Evolutionary conservation across 208 protist genomes (phyloP).

Genomic region (Borovskyia barvae): DNA sequence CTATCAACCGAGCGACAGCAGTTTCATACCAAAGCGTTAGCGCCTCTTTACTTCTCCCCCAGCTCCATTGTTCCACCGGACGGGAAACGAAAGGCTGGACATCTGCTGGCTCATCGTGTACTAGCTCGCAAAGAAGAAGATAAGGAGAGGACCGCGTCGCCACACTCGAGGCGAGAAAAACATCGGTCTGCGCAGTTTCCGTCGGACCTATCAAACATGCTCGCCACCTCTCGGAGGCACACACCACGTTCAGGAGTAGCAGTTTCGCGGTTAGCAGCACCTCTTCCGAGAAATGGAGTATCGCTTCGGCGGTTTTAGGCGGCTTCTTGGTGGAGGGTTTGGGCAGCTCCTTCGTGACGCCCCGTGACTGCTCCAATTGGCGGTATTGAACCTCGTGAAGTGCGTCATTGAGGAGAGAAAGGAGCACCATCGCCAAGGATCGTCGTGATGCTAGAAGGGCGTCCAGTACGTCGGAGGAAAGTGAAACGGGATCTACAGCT

Average conservation of each 20-base stretch:
- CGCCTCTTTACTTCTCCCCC: slow-evolving; percentile 24
- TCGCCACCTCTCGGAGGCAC: slow-evolving; percentile 34
- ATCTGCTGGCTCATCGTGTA: not conserved
- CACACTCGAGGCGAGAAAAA: not conserved
- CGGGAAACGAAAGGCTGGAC: slow-evolving; percentile 2
- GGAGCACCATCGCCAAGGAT: slow-evolving; percentile 34
- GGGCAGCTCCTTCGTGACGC: not conserved
- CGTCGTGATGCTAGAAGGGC: slow-evolving; percentile 12
- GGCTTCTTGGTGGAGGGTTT: not conserved
- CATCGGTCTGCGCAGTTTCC: too few species aligned
- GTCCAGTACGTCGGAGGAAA: not conserved
- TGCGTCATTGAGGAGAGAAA: slow-evolving; percentile 57
- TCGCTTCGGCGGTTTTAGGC: not conserved
- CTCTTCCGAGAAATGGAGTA: slow-evolving; percentile 8
- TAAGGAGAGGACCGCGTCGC: not conserved
- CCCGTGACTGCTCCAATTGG: slow-evolving; percentile 24
- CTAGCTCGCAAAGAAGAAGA: slow-evolving; percentile 6
- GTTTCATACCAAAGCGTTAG: slow-evolving; percentile 49
- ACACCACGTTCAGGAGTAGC: slow-evolving; percentile 44
- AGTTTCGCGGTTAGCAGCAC: slow-evolving; percentile 47
- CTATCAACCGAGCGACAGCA: slow-evolving; percentile 19
- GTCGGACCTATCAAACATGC: not conserved
- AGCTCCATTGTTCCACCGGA: slow-evolving; percentile 38
- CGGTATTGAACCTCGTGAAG: slow-evolving; percentile 56
- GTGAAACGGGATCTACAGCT: slow-evolving; percentile 10